Evolutionary conservation across 1,284 basidiomycete species (phyloP), one percentile per base, ranked within the genome.

Genomic region (Microbotryum lychnidis-dioicae): DNA sequence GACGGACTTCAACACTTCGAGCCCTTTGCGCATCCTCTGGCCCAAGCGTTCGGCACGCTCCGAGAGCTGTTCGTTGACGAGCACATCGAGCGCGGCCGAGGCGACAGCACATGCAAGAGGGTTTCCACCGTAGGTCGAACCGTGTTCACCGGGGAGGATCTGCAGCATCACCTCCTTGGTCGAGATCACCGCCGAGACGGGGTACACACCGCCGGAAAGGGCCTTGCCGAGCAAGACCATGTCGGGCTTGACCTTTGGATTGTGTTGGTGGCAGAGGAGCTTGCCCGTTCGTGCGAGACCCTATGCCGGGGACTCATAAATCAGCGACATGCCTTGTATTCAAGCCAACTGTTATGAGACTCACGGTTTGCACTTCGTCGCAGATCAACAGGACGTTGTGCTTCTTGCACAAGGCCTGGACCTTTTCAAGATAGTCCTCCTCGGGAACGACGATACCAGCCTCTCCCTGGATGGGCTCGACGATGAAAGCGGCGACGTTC

Each of bases 381-480:
- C 91, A 93, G 74, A 98, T 97, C 53, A 98, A 80, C 21, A 98
- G 80, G 0, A 97, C 91, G 66, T 97, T 92, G 78, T 96, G 84
- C 78, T 90, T 84, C 78, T 87, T 87, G 83, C 96, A 98, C 23
- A 97, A 80, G 65, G 83, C 84, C 59, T 86, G 84, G 25, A 87
- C 86, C 66, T 83, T 78, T 44, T 82, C 75, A 50, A 98, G 82
- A 77, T 98, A 98, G 8, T 92, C 91, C 29, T 83, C 81, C n/a
- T 87, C 84, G 0, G 94, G 94, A 18, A 98, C 88, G 59, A 94
- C 84, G 71, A 97, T 94, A 25, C 89, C 94, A 12, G 94, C 94
- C 78, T 98, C 94, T 42, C 94, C 94, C 76, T 98, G 96, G 70
- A 98, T 97, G 6, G 94, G 94, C 77, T 98, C 94, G 9, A 98